Evolutionary conservation across 345 rosid species (phyloP), one percentile per base, ranked within the genome.

Genomic region (Eucalyptus polyanthemos): DNA sequence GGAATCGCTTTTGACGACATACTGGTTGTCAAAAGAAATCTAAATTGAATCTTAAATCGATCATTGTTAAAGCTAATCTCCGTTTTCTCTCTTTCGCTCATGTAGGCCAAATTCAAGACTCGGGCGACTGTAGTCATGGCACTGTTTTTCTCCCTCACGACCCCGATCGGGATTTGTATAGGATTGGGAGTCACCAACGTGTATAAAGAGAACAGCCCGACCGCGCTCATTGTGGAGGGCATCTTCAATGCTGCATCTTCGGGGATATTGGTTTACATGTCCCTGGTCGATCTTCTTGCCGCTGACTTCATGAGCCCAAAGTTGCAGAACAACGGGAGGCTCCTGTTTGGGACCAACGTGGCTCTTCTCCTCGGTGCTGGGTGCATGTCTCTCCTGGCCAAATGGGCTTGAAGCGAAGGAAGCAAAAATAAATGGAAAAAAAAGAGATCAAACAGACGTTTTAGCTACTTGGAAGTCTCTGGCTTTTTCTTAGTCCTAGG

Each of bases 201-300:
- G 5, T 96, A 96, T 80, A 50, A 94, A 0, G 96, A 93, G 89
- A 93, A 90, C 83, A 94, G 97, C 89, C 92, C 96, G 21, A 93
- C 89, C 1, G 93, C 97, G 3, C 91, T 95, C 17, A 92, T 96
- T 16, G 93, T 94, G 5, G 92, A 93, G 51, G 98, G 99, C 7
- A 53, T 95, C 14, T 92, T 96, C 31, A 93, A 96, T 50, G 91
- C 96, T 6, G 93, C 98, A 11, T 94, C 97, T 1, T 93, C 98
- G 11, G 97, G 98, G n/a, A 92, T 96, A 67, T 90, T 96, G 42
- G 93, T 95, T n/a, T 96, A 95, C 91, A 95, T 93, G 97, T 93
- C 97, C 4, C 80, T 96, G 37, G 97, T 96, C 4, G 98, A 96
- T 86, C 97, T 96, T 88, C 91, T 95, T 9, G 94, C 97, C 1